Conservation (phyloP, 306 rosid species). For the Gleditsia sinensis region DNA sequence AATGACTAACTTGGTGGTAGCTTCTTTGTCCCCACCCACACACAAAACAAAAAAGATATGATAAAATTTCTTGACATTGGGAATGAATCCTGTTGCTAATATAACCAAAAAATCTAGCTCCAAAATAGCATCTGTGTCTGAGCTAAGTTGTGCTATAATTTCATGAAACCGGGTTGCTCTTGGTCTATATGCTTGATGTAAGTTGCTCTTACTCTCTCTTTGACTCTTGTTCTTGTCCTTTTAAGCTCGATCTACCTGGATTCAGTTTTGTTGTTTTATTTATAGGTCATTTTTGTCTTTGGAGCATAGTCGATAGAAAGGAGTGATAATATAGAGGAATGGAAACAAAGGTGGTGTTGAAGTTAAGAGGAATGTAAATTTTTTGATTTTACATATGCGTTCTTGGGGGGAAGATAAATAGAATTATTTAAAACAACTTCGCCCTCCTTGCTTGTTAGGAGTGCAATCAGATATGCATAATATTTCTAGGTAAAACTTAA, state of each 20-base stretch:
- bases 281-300: neutral
- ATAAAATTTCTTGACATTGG: conserved; percentile 11
- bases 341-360: neutral
- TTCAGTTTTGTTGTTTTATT: neutral
- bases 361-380: neutral
- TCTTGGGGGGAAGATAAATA: neutral
- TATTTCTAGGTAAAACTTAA: neutral
- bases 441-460: neutral
- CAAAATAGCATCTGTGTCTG: neutral
- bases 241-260: neutral
- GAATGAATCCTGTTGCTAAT: conserved; percentile 5
- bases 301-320: neutral
- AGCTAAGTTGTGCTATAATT: neutral
- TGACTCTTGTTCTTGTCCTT: neutral
- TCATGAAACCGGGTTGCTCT: neutral
- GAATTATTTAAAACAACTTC: neutral
- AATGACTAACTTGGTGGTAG: neutral
- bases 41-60: neutral
- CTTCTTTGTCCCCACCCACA: neutral
- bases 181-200: neutral
- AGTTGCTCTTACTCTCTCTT: neutral
- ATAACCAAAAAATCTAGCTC: neutral
- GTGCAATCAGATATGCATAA: neutral
- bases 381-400: neutral
- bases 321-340: neutral